Evolutionary conservation across 2,329 filamentous ascomycete genomes (phyloP), one percentile per base, ranked within the genome.

Genomic region (Hymenotorrendiella dingleyae): DNA sequence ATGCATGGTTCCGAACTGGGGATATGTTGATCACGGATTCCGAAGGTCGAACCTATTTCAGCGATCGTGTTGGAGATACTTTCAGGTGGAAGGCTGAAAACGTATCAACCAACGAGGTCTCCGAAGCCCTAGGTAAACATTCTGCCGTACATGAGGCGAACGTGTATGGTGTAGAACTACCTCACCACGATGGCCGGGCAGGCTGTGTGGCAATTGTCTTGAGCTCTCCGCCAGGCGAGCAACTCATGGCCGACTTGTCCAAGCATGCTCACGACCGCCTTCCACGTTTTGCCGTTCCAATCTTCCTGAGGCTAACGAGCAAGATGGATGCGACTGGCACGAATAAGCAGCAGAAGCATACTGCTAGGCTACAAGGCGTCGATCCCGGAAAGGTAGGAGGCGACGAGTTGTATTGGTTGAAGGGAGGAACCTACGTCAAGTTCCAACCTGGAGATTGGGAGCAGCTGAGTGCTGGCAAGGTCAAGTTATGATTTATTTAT

Each of bases 71-170:
- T 48, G 84, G 84, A 42, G 84, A 88, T 58, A 87, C 84, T 0
- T 88, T 83, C 66, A 76, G 84, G 36, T 88, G 84, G 84, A 87
- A 93, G 67, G 82, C 80, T 38, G 85, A 91, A 63, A 91, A 91
- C 55, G 84, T 91, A 1, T 87, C 84, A 3, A 90, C 86, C 0
- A 80, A 76, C 37, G 88, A 95, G 62, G 89, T 94, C 14, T 76
- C 82, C n/a, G 78, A 89, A 58, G 78, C 78, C 0, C 64, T 95
- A 0, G 82, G 85, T 11, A 65, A 70, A 1, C 83, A 89, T 58
- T 69, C 80, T 0, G 68, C 70, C 1, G 71, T 94, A 11, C 68
- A 74, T 23, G 88, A 94, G 66, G 84, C 86, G 23, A 94, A 94
- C 54, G 88, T 94, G 21, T 94, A 94, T 57, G 88, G 88, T 27